phyloP scores from a whole-genome alignment of 2,329 filamentous ascomycete species.

The Alternaria triticimaculans region DNA sequence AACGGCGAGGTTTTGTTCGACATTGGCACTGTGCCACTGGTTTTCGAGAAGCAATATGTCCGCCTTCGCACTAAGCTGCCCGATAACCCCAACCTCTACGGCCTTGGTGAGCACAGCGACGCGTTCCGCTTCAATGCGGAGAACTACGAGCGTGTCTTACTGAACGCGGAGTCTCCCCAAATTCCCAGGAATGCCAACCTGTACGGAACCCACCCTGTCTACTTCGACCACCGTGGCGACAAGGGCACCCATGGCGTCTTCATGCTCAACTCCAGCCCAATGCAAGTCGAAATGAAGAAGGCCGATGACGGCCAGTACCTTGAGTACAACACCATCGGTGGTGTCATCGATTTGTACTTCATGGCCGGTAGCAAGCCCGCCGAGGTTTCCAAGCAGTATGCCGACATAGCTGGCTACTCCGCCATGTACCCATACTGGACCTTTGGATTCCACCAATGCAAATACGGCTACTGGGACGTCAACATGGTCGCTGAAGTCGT shows the following conservation, averaged over 20 bases:
- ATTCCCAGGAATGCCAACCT: slow-evolving; percentile 69
- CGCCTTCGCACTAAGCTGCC: slow-evolving; percentile 75
- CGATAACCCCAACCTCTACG: slow-evolving; percentile 73
- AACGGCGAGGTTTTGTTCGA: slow-evolving; percentile 71
- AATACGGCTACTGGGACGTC: slow-evolving; percentile 62
- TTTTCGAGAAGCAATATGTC: slow-evolving; percentile 82
- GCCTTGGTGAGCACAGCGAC: slow-evolving; percentile 79
- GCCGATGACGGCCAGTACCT: slow-evolving; percentile 69
- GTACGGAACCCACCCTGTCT: slow-evolving; percentile 76
- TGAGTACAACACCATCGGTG: slow-evolving; percentile 80
- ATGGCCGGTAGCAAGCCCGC: slow-evolving; percentile 56
- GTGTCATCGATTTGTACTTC: slow-evolving; percentile 71
- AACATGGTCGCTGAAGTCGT: slow-evolving; percentile 72
- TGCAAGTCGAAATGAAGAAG: slow-evolving; percentile 77
- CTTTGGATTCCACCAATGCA: slow-evolving; percentile 61
- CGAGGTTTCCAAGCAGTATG: slow-evolving; percentile 58
- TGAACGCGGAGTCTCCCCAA: slow-evolving; percentile 70
- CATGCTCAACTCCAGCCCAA: slow-evolving; percentile 51
- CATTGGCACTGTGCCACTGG: slow-evolving; percentile 68
- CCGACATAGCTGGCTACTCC: slow-evolving; percentile 57
- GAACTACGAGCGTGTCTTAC: slow-evolving; percentile 73
- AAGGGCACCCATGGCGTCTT: slow-evolving; percentile 49
- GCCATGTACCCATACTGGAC: slow-evolving; percentile 61
- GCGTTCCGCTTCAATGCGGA: slow-evolving; percentile 70
- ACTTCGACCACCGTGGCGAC: slow-evolving; percentile 72